A percentile compares a stretch with the other conserved stretches of the same genome.
phyloP scores from a whole-genome alignment of 2,329 filamentous ascomycete genomes.

The Cladophialophora chaetospira region DNA sequence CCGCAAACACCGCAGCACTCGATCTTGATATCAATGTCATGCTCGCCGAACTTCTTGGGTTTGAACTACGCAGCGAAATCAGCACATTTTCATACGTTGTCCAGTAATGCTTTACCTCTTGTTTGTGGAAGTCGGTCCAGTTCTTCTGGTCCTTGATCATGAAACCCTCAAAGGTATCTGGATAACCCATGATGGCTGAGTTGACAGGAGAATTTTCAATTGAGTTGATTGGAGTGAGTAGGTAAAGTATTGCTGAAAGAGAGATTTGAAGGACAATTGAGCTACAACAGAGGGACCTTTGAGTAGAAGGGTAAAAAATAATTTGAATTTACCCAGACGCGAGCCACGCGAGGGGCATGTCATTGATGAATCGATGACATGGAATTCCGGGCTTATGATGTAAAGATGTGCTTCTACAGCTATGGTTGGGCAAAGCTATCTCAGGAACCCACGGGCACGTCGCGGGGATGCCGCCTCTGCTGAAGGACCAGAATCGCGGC shows the following conservation, averaged over 20 bases:
- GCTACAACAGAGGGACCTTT: neutral
- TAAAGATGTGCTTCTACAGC: neutral
- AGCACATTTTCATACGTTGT: neutral
- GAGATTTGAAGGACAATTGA: too few species aligned
- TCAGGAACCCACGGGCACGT: neutral
- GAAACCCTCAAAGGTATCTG: conserved; percentile 50
- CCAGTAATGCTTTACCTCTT: conserved; percentile 46
- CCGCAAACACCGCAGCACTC: conserved; percentile 77
- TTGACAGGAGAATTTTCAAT: neutral
- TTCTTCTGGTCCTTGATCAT: conserved; percentile 67
- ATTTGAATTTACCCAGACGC: conserved; percentile 17
- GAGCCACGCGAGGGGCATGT: conserved; percentile 4
- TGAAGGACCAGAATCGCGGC: neutral
- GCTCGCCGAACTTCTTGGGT: conserved; percentile 82
- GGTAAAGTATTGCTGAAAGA: too few species aligned
- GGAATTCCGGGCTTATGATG: neutral
- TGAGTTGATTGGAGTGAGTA: neutral
- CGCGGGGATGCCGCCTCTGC: too few species aligned
- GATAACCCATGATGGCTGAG: conserved; percentile 44
- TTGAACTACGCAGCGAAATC: conserved; percentile 60
- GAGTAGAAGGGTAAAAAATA: neutral
- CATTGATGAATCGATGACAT: conserved; percentile 4
- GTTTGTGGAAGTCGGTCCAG: conserved; percentile 60
- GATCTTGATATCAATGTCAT: conserved; percentile 86
- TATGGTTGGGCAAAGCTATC: neutral